Percentiles rank a stretch among this genome's conserved stretches.
Evolutionary conservation across 805 yeast genomes (phyloP).

Genomic region (Zygosaccharomyces lentus): DNA sequence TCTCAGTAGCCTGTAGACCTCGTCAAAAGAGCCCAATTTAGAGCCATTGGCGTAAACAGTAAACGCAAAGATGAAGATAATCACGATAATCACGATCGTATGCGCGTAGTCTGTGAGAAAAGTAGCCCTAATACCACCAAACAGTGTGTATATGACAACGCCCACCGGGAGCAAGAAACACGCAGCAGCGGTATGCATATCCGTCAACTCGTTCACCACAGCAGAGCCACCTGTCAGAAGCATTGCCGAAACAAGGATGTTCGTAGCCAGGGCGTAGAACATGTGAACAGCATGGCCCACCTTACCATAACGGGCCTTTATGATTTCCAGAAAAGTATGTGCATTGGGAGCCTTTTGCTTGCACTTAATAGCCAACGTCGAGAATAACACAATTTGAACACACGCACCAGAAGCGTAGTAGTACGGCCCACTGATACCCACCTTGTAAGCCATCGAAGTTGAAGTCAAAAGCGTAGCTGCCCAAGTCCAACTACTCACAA

Average conservation of each 20-base stretch:
- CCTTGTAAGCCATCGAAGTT: slow-evolving; percentile 70
- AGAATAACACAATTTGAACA: slow-evolving; percentile 81
- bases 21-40: slow-evolving; percentile 74
- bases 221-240: slow-evolving; percentile 87
- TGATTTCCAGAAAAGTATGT: slow-evolving; percentile 85
- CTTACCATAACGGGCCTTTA: slow-evolving; percentile 77
- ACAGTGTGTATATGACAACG: slow-evolving; percentile 65
- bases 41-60: slow-evolving; percentile 68
- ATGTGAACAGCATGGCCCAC: slow-evolving; percentile 63
- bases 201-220: slow-evolving; percentile 73
- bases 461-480: slow-evolving; percentile 75
- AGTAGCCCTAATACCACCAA: slow-evolving; percentile 82
- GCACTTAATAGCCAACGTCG: slow-evolving; percentile 81
- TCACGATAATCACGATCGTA: slow-evolving; percentile 73
- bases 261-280: slow-evolving; percentile 82
- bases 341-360: slow-evolving; percentile 88
- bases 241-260: slow-evolving; percentile 89
- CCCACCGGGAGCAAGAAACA: slow-evolving; percentile 80
- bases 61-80: slow-evolving; percentile 78
- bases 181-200: slow-evolving; percentile 77
- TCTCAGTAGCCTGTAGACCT: slow-evolving; percentile 69
- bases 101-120: slow-evolving; percentile 76
- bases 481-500: slow-evolving; percentile 93
- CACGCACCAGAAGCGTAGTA: slow-evolving; percentile 91
- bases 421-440: slow-evolving; percentile 77